Evolutionary conservation across 2,329 filamentous ascomycete species (phyloP).

Genomic region (Phyllosticta citrichinensis): DNA sequence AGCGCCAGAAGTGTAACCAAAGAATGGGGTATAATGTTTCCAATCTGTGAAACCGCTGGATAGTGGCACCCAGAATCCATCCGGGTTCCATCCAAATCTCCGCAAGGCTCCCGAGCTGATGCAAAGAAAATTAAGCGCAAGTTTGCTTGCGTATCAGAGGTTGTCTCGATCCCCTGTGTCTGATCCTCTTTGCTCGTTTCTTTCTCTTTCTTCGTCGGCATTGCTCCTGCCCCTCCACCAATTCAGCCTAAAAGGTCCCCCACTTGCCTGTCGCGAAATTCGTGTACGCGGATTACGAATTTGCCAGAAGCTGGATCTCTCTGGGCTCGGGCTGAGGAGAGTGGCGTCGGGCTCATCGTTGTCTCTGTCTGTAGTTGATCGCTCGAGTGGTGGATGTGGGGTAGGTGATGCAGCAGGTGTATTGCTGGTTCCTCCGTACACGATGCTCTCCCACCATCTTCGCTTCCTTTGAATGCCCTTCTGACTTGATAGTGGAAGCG

Average conservation of each 20-base stretch:
- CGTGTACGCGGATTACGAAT: slow-evolving; percentile 1
- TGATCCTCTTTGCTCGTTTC: neutral
- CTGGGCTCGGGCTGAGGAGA: slow-evolving; percentile 5
- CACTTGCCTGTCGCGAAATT: neutral
- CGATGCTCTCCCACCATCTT: slow-evolving; percentile 4
- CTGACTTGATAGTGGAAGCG: neutral
- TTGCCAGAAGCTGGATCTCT: slow-evolving; percentile 1
- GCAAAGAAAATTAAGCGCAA: neutral
- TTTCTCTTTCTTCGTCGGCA: neutral
- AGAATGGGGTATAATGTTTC: slow-evolving; percentile 4
- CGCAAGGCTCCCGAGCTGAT: neutral
- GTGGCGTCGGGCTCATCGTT: slow-evolving; percentile 3
- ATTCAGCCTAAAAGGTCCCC: slow-evolving; percentile 7
- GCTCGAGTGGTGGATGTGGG: neutral
- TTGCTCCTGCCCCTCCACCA: slow-evolving; percentile 4
- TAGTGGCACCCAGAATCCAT: neutral
- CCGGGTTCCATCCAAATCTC: neutral
- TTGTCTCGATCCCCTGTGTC: neutral
- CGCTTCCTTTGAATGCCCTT: neutral
- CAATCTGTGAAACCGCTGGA: neutral
- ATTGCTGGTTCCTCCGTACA: neutral
- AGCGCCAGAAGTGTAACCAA: neutral
- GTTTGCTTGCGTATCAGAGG: neutral
- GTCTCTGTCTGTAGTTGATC: neutral
- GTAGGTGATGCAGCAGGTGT: neutral